A percentile compares a stretch with the other conserved stretches of the same genome.
Conservation (phyloP, 805 yeast genomes). For the Alloascoidea africana region DNA sequence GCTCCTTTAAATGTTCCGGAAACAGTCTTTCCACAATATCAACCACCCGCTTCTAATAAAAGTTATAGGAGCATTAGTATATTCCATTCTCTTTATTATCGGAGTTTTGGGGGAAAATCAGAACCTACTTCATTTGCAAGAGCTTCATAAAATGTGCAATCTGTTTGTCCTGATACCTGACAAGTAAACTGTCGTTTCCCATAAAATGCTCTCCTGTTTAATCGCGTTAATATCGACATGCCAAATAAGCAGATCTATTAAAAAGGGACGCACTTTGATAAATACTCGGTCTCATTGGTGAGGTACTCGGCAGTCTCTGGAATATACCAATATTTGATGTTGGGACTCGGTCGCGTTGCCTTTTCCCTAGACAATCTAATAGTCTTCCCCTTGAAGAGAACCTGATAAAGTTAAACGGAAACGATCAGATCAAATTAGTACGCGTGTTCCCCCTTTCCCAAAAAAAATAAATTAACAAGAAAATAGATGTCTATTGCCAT, state of each 20-base stretch:
- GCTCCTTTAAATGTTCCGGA: slow-evolving; percentile 87
- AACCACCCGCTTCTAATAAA: slow-evolving; percentile 15
- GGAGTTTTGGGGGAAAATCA: no score
- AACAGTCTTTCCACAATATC: slow-evolving; percentile 57
- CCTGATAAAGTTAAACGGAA: slow-evolving; percentile 14
- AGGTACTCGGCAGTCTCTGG: slow-evolving; percentile 88
- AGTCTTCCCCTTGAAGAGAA: slow-evolving; percentile 21
- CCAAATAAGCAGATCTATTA: no score
- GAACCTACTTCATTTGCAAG: slow-evolving; percentile 43
- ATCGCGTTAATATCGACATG: no score
- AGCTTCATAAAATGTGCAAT: slow-evolving; percentile 85
- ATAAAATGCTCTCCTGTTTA: not conserved
- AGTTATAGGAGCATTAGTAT: not conserved
- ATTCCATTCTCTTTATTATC: no score
- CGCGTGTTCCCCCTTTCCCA: no score
- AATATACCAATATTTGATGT: slow-evolving; percentile 63
- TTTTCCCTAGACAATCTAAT: slow-evolving; percentile 15
- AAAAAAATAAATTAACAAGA: no score
- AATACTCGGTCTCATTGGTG: slow-evolving; percentile 56
- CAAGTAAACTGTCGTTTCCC: slow-evolving; percentile 67
- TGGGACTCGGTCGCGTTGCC: slow-evolving; percentile 11
- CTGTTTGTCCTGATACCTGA: slow-evolving; percentile 89
- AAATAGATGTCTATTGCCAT: no score
- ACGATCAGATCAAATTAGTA: no score
- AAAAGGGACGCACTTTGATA: slow-evolving; percentile 19